Conservation (phyloP, 352 stramenopile species). For the Achlya hypogyna region DNA sequence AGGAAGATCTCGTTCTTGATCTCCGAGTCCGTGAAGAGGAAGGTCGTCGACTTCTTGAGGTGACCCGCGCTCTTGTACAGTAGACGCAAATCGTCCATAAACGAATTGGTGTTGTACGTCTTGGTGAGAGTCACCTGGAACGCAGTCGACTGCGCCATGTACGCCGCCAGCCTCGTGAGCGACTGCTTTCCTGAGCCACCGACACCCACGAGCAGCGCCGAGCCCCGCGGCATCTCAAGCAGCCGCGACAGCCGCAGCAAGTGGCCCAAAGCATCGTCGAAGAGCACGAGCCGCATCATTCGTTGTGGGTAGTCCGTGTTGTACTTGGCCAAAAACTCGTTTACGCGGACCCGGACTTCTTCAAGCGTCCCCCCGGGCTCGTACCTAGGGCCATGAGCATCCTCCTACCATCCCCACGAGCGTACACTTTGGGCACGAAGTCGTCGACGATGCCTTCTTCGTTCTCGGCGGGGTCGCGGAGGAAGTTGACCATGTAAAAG, state of each 20-base stretch:
- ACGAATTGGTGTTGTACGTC: slow-evolving; percentile 95
- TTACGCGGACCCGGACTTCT: slow-evolving; percentile 86
- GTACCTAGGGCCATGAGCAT: slow-evolving; percentile 39
- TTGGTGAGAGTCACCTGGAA: slow-evolving; percentile 99
- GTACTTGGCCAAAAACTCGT: slow-evolving; percentile 95
- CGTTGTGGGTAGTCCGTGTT: slow-evolving; percentile 95
- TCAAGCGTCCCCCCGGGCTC: slow-evolving; percentile 91
- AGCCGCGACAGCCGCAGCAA: slow-evolving; percentile 94
- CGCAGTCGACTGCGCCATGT: slow-evolving; percentile 93
- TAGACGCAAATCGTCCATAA: slow-evolving; percentile 95
- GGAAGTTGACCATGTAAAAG: slow-evolving; percentile 96
- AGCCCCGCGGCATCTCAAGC: slow-evolving; percentile 94
- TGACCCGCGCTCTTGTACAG: slow-evolving; percentile 97
- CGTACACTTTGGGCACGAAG: slow-evolving; percentile 87
- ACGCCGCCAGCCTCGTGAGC: slow-evolving; percentile 92
- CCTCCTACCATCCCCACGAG: background rate
- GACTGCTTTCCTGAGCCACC: slow-evolving; percentile 97
- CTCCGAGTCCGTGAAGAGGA: slow-evolving; percentile 97
- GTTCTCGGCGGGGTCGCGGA: slow-evolving; percentile 95
- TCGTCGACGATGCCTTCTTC: slow-evolving; percentile 92
- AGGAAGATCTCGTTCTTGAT: slow-evolving; percentile 99
- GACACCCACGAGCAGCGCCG: slow-evolving; percentile 94
- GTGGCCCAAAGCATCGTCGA: slow-evolving; percentile 96
- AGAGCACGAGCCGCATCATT: slow-evolving; percentile 96
- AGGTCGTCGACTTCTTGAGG: slow-evolving; percentile 94